These are phyloP conservation scores for Kodamaea ohmeri DNA, from an alignment of 1,139 yeast genomes.

Conservation along the genomic window DNA sequence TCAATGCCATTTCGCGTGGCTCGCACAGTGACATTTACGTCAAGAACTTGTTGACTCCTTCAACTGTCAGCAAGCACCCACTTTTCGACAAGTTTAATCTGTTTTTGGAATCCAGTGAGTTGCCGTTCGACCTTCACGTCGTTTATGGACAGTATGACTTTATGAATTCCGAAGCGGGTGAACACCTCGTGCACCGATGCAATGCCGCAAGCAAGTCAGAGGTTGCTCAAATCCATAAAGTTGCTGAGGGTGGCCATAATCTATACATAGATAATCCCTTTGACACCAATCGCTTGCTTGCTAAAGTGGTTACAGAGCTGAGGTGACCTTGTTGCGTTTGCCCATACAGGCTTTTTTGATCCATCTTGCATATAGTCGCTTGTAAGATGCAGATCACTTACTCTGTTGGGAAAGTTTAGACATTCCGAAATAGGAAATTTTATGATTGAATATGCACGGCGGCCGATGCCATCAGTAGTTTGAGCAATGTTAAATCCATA, in stretches of 20 bases:
- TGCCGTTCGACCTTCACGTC: constrained; percentile 50
- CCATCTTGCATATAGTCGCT: too few relatives aligned
- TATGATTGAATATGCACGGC: background rate
- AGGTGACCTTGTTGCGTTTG: background rate
- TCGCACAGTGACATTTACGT: constrained; percentile 67
- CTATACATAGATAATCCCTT: constrained; percentile 47
- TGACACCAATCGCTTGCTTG: constrained; percentile 48
- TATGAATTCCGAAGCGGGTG: constrained; percentile 80
- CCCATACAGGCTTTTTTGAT: too few relatives aligned
- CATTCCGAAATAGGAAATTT: background rate
- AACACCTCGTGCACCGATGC: constrained; percentile 46
- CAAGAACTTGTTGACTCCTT: constrained; percentile 65
- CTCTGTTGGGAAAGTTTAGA: background rate
- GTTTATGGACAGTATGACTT: constrained; percentile 83
- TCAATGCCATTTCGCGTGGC: constrained; percentile 56
- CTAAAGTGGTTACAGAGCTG: constrained; percentile 13
- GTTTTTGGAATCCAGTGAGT: constrained; percentile 11
- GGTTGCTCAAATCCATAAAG: constrained; percentile 25
- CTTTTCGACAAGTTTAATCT: constrained; percentile 57
- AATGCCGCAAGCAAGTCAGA: constrained; percentile 47
- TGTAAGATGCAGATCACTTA: background rate
- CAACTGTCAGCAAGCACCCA: constrained; percentile 76
- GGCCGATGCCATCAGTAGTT: background rate
- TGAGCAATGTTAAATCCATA: background rate
- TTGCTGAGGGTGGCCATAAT: constrained; percentile 47